Evolutionary conservation across 495 filamentous ascomycete genomes (phyloP).

Genomic region (Cercophora scortea): DNA sequence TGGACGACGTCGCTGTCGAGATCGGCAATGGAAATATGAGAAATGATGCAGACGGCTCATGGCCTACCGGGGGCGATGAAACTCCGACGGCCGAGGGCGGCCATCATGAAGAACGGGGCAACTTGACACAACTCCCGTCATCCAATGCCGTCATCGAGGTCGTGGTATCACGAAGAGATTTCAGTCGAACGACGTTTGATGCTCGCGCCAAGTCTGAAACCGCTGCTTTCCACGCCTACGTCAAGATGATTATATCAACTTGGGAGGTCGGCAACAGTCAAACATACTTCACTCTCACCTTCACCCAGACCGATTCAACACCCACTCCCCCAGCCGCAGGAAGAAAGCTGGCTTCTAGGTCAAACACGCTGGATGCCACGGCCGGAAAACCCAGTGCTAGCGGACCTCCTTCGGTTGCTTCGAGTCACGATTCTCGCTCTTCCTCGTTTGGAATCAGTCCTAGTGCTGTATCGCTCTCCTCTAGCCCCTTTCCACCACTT

Average conservation of each 20-base stretch:
- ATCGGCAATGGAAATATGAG: conserved; percentile 23
- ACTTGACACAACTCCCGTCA: conserved; percentile 22
- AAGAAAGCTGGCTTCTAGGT: conserved; percentile 21
- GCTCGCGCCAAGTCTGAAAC: conserved; percentile 19
- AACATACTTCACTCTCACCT: conserved; percentile 58
- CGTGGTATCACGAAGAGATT: conserved; percentile 34
- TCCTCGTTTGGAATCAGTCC: conserved; percentile 34
- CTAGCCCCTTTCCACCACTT: conserved; percentile 47
- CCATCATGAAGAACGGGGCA: conserved; percentile 1
- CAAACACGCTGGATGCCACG: conserved; percentile 25
- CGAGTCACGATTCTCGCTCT: conserved; percentile 27
- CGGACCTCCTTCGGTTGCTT: conserved; percentile 36
- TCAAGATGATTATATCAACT: conserved; percentile 61
- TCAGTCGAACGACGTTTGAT: conserved; percentile 19
- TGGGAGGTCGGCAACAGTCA: conserved; percentile 50
- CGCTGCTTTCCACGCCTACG: conserved; percentile 34
- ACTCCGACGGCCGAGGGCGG: conserved; percentile 4
- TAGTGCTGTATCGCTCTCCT: conserved; percentile 29
- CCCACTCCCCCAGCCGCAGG: conserved; percentile 11
- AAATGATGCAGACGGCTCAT: not conserved
- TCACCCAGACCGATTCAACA: conserved; percentile 41
- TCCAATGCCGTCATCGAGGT: conserved; percentile 49
- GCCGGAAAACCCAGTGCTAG: conserved; percentile 25
- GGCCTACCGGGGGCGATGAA: conserved; percentile 7
- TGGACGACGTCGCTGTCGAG: conserved; percentile 43